These are phyloP conservation scores for Rhinocladiella mackenziei DNA, from an alignment of 2,329 filamentous ascomycete genomes.

Conservation along the genomic window DNA sequence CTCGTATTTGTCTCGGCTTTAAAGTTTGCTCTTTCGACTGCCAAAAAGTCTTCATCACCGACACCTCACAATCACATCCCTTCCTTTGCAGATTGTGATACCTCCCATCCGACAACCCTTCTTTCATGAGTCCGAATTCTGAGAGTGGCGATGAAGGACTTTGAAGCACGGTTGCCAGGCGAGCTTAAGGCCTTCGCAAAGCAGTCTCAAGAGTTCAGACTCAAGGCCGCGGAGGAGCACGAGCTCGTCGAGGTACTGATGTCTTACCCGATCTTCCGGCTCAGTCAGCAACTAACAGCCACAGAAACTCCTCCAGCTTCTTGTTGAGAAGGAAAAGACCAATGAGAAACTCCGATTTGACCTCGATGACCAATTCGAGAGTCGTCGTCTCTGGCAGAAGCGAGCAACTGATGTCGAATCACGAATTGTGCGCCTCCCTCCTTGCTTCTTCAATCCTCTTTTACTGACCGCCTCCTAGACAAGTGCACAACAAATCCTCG, in stretches of 20 bases:
- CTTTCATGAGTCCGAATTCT: too few relatives aligned
- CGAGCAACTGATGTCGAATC: conserved; percentile 19
- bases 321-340: conserved; percentile 10
- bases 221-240: conserved; percentile 8
- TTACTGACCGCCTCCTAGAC: conserved; percentile 13
- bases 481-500: conserved; percentile 21
- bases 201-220: conserved; percentile 12
- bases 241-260: conserved; percentile 12
- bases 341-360: conserved; percentile 18
- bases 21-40: too few relatives aligned
- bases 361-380: conserved; percentile 22
- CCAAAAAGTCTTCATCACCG: too few relatives aligned
- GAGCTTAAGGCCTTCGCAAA: conserved; percentile 11
- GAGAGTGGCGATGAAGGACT: conserved; percentile 8
- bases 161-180: background rate
- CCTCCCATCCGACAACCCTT: too few relatives aligned
- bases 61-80: too few relatives aligned
- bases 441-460: background rate
- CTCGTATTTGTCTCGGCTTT: too few relatives aligned
- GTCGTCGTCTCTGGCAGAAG: conserved; percentile 22
- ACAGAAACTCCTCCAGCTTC: conserved; percentile 15
- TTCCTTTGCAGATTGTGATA: too few relatives aligned
- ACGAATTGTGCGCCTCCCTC: conserved; percentile 11
- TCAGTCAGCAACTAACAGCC: too few relatives aligned
- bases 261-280: too few relatives aligned